Evolutionary conservation across 441 rosid species (phyloP).

Genomic region (Erysimum cheiri): DNA sequence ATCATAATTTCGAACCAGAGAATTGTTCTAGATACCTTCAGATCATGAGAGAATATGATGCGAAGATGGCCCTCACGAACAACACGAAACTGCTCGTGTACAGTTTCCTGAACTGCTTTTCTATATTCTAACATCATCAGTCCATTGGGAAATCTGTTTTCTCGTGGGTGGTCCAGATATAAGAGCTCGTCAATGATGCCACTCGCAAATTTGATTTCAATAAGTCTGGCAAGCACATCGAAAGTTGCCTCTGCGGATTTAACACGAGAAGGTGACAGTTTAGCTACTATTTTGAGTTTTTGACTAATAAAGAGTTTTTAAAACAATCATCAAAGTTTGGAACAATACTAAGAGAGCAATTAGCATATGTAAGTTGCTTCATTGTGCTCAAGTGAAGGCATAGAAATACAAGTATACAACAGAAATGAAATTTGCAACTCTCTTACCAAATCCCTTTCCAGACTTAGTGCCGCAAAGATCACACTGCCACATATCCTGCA

Average conservation of each 20-base stretch:
- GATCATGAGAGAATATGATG: slow-evolving; percentile 78
- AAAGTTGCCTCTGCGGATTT: slow-evolving; percentile 81
- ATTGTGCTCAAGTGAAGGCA: slow-evolving; percentile 19
- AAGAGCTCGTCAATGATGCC: slow-evolving; percentile 94
- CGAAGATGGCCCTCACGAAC: slow-evolving; percentile 98
- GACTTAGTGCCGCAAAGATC: slow-evolving; percentile 87
- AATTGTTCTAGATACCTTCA: slow-evolving; percentile 62
- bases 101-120: slow-evolving; percentile 94
- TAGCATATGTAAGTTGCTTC: slow-evolving; percentile 6
- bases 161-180: slow-evolving; percentile 89
- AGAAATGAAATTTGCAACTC: slow-evolving; percentile 23
- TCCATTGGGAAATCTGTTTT: slow-evolving; percentile 76
- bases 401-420: slow-evolving; percentile 1
- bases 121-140: slow-evolving; percentile 87
- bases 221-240: slow-evolving; percentile 92
- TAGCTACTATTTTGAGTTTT: not conserved
- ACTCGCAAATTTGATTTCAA: slow-evolving; percentile 95
- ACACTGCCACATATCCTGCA: slow-evolving; percentile 98
- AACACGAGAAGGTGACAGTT: slow-evolving; percentile 13
- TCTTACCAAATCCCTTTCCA: slow-evolving; percentile 98
- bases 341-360: not conserved
- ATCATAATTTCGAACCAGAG: not conserved
- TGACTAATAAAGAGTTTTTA: not conserved
- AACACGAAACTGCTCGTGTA: slow-evolving; percentile 94
- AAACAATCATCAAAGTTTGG: not conserved